phyloP scores from a whole-genome alignment of 2,329 filamentous ascomycete genomes.

The Grosmannia clavigera region DNA sequence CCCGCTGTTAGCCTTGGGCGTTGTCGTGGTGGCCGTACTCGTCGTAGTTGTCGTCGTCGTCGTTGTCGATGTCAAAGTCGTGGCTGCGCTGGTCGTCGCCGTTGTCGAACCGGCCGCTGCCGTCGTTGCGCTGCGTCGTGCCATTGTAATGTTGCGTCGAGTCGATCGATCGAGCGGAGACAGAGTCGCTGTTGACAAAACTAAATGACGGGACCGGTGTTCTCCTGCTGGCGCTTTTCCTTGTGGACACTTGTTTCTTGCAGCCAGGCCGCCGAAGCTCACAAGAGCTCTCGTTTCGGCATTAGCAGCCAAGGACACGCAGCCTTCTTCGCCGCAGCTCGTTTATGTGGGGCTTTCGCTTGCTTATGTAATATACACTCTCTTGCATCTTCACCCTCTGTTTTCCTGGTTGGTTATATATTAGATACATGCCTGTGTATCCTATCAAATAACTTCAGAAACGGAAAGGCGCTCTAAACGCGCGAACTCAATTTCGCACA shows the following conservation, averaged over 20 bases:
- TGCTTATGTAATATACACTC: constrained; percentile 1
- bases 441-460: too few species aligned
- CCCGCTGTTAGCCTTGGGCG: not conserved
- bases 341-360: not conserved
- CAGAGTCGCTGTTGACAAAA: not conserved
- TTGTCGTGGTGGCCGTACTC: not conserved
- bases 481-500: too few species aligned
- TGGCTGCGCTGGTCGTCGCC: not conserved
- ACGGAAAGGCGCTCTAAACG: too few species aligned
- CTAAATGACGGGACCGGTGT: not conserved
- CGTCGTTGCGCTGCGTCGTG: constrained; percentile 5
- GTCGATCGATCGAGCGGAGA: not conserved
- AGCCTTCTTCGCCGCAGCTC: constrained; percentile 8
- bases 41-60: not conserved
- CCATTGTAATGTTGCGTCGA: not conserved
- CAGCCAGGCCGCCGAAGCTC: not conserved
- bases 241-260: not conserved
- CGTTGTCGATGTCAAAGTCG: not conserved
- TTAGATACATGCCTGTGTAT: too few species aligned
- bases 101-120: not conserved
- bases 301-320: constrained; percentile 8
- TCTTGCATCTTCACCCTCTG: not conserved
- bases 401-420: too few species aligned
- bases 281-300: not conserved
- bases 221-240: not conserved